Evolutionary conservation across 768 basidiomycete species (phyloP), one percentile per base, ranked within the genome.

Genomic region (Trametes gibbosa): DNA sequence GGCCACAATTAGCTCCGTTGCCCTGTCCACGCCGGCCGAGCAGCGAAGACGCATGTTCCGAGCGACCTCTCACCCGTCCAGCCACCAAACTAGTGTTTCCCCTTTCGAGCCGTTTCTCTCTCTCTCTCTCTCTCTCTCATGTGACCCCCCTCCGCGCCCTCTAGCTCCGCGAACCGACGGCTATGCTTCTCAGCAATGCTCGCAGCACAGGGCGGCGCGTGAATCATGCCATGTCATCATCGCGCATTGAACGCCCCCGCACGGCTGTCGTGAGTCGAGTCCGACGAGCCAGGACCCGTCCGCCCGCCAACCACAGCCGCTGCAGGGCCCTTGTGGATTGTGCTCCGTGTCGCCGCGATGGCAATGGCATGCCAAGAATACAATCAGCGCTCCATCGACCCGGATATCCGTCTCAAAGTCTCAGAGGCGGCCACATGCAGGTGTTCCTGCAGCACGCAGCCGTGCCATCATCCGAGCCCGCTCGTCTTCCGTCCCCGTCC

Each of bases 111-210:
- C 24, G 39, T 39, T 49, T 41, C 55, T 34, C 37, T 34, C 37
- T 24, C n/a, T n/a, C n/a, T n/a, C n/a, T 39, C 41, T 41, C 55
- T 34, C 37, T 34, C 37, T 24, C 16, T 47, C 55, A 34, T 50
- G 55, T 56, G 55, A 56, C 55, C 55, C 17, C n/a, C 34, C 32
- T 53, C 45, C 25, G 39, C 25, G 47, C 53, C 6, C 53, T 37
- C 53, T 54, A 12, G 25, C 16, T 19, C 53, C 53, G 53, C 53
- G 45, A 53, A 34, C 25, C 41, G 29, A 40, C 50, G 7, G 43
- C 14, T 17, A 16, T 46, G n/a, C 43, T 54, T 54, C 50, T 50
- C 50, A 23, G 50, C 50, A 50, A 49, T 49, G 50, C n/a, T n/a
- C n/a, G n/a, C 50, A 50, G 35, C 21, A 42, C 39, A 27, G 19